phyloP scores from a whole-genome alignment of 768 basidiomycete genomes.

The Leucogyrophana mollusca region DNA sequence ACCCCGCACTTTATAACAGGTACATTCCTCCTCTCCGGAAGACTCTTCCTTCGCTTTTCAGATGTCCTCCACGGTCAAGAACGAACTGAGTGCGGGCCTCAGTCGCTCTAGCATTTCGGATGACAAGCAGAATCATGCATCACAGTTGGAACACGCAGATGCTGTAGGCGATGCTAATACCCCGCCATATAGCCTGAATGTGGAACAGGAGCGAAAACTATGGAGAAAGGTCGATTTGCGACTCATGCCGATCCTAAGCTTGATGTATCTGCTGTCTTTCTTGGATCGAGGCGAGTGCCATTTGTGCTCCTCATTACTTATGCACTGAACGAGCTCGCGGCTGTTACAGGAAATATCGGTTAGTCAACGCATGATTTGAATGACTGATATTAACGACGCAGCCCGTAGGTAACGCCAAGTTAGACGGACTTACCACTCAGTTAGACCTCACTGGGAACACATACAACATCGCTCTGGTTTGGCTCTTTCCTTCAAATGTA shows the following conservation, averaged over 20 bases:
- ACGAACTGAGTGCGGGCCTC: no score
- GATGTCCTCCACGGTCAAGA: no score
- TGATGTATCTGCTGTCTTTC: constrained; percentile 65
- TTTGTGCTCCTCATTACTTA: neutral
- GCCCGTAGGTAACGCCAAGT: constrained; percentile 54
- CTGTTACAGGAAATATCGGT: constrained; percentile 57
- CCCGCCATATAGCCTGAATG: neutral
- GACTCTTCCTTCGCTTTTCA: no score
- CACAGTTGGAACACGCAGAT: neutral
- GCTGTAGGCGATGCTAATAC: constrained; percentile 1
- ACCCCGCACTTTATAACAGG: no score
- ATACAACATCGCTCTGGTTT: constrained; percentile 67
- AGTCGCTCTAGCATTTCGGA: neutral
- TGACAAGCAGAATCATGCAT: neutral
- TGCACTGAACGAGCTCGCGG: neutral
- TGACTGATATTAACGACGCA: neutral
- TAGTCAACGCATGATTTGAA: constrained; percentile 4
- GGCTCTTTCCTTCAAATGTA: constrained; percentile 5
- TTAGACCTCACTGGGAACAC: constrained; percentile 54
- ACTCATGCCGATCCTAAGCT: constrained; percentile 54
- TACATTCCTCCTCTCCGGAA: no score
- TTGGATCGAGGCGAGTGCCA: constrained; percentile 54
- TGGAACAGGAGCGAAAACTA: constrained; percentile 48
- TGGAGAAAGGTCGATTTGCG: constrained; percentile 59
- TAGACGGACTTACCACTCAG: constrained; percentile 59